Percentiles rank a stretch among this genome's conserved stretches.
Conservation (phyloP, 441 rosid genomes). For the Jatropha podagrica region DNA sequence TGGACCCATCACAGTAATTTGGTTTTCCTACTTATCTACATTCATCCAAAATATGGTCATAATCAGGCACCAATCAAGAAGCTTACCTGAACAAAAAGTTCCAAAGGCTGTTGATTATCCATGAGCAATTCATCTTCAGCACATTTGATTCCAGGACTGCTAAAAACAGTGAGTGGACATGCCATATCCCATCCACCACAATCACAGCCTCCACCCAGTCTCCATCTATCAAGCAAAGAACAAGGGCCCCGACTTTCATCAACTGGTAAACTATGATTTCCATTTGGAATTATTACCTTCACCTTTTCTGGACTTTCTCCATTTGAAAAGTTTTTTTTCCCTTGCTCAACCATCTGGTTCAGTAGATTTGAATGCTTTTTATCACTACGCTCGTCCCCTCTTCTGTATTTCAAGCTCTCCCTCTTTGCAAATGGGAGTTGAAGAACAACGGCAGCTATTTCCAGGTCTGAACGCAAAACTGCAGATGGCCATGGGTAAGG, state of each 20-base stretch:
- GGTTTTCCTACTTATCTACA: background rate
- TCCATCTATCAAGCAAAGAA: slow-evolving; percentile 84
- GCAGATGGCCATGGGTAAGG: slow-evolving; percentile 40
- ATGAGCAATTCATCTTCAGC: slow-evolving; percentile 52
- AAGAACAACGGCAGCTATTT: slow-evolving; percentile 70
- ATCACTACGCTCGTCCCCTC: slow-evolving; percentile 37
- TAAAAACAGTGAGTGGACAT: slow-evolving; percentile 74
- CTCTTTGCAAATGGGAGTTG: slow-evolving; percentile 70
- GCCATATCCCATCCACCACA: slow-evolving; percentile 99
- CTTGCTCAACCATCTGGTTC: slow-evolving; percentile 43
- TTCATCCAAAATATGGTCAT: slow-evolving; percentile 4
- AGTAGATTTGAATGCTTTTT: slow-evolving; percentile 45
- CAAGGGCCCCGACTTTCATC: slow-evolving; percentile 58
- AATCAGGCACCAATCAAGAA: slow-evolving; percentile 15
- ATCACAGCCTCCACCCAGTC: slow-evolving; percentile 91
- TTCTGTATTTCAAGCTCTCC: slow-evolving; percentile 61
- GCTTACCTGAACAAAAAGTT: slow-evolving; percentile 70
- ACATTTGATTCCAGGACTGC: slow-evolving; percentile 47
- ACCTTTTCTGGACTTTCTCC: slow-evolving; percentile 42
- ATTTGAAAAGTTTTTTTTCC: slow-evolving; percentile 28
- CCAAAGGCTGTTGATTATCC: slow-evolving; percentile 54
- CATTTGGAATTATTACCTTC: slow-evolving; percentile 73
- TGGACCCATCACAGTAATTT: background rate
- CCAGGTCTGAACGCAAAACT: slow-evolving; percentile 57
- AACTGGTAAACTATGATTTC: slow-evolving; percentile 76